These are phyloP conservation scores for Scleroderma citrinum DNA, from an alignment of 768 basidiomycete genomes.

Conservation along the genomic window DNA sequence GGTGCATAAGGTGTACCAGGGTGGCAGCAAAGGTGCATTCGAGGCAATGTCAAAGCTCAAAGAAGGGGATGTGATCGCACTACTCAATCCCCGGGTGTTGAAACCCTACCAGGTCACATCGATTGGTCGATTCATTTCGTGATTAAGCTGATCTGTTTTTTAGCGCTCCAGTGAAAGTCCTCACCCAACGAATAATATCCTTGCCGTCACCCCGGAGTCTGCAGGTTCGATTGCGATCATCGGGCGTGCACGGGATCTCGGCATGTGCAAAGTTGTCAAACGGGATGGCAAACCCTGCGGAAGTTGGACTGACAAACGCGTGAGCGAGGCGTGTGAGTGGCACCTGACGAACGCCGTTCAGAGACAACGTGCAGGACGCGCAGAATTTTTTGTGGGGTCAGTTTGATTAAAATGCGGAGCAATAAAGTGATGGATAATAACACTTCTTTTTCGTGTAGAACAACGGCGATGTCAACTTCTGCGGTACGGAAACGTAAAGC, in stretches of 20 bases:
- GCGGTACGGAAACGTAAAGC: constrained; percentile 44
- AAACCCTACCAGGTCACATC: constrained; percentile 74
- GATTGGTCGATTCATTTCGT: background rate
- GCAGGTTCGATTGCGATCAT: constrained; percentile 77
- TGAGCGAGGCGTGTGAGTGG: constrained; percentile 85
- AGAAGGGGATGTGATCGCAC: constrained; percentile 85
- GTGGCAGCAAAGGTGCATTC: constrained; percentile 90
- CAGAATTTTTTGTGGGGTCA: constrained; percentile 84
- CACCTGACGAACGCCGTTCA: constrained; percentile 83
- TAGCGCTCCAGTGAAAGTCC: constrained; percentile 42
- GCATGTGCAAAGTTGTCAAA: constrained; percentile 73
- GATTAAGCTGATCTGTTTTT: background rate
- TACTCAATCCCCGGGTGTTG: constrained; percentile 82
- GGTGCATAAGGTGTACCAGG: constrained; percentile 65
- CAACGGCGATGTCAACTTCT: constrained; percentile 59
- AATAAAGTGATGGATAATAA: background rate
- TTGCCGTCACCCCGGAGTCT: constrained; percentile 83
- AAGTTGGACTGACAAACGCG: constrained; percentile 87
- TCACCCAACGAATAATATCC: constrained; percentile 74
- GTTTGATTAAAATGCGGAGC: constrained; percentile 14
- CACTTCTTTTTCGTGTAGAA: constrained; percentile 36
- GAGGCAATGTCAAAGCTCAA: constrained; percentile 80
- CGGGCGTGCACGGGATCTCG: constrained; percentile 82
- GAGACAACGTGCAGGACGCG: constrained; percentile 61
- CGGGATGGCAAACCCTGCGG: constrained; percentile 78